A percentile compares a stretch with the other conserved stretches of the same genome.
phyloP scores from a whole-genome alignment of 2,329 filamentous ascomycete genomes.

The Fusarium sp. region DNA sequence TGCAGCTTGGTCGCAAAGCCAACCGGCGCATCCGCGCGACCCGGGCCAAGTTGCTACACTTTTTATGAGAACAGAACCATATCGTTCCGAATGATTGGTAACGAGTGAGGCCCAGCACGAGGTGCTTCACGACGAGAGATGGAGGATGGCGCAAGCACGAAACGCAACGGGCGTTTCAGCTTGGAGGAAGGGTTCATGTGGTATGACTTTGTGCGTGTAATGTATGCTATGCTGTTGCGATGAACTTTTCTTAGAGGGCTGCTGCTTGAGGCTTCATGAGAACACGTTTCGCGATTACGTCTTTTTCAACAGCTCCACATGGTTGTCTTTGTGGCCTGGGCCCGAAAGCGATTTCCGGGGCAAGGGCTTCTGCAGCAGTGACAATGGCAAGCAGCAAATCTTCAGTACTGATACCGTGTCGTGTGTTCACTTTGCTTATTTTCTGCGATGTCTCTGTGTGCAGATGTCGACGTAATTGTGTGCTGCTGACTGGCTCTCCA shows the following conservation, averaged over 20 bases:
- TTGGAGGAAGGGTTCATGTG: conserved; percentile 27
- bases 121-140: conserved; percentile 16
- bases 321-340: conserved; percentile 4
- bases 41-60: conserved; percentile 39
- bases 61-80: conserved; percentile 31
- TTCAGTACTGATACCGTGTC: background rate
- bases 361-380: conserved; percentile 1
- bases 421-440: background rate
- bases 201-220: conserved; percentile 37
- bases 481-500: conserved; percentile 32
- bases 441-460: background rate
- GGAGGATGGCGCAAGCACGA: conserved; percentile 30
- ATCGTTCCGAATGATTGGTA: conserved; percentile 22
- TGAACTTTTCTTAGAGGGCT: conserved; percentile 42
- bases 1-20: conserved; percentile 44
- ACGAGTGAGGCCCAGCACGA: conserved; percentile 16
- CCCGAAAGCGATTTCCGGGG: background rate
- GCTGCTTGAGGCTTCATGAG: conserved; percentile 42
- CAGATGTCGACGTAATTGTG: conserved; percentile 10
- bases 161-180: conserved; percentile 23
- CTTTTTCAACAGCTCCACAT: conserved; percentile 26
- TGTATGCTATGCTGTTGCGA: conserved; percentile 34
- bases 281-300: conserved; percentile 43
- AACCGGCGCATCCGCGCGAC: conserved; percentile 37
- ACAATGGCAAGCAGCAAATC: conserved; percentile 22